phyloP scores from a whole-genome alignment of 164 flowering plant genomes.

The Annona cherimola region DNA sequence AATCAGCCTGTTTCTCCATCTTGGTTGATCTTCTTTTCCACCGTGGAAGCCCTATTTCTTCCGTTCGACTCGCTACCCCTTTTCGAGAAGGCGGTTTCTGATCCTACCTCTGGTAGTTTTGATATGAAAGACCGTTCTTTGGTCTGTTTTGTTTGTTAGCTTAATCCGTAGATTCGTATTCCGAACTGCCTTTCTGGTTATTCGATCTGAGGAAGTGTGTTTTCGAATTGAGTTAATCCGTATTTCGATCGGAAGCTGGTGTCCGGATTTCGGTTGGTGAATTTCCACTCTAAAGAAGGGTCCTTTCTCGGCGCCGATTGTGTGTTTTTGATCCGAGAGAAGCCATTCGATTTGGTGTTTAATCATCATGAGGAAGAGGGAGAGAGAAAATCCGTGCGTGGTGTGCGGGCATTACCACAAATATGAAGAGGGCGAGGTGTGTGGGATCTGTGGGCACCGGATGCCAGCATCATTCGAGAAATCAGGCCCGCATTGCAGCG shows the following conservation, averaged over 20 bases:
- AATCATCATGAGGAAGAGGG: slow-evolving; percentile 78
- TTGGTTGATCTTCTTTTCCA: slow-evolving; percentile 1
- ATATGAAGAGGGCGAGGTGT: slow-evolving; percentile 88
- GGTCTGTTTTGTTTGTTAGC: not conserved
- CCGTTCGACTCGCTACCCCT: no score
- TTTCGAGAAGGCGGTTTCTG: not conserved
- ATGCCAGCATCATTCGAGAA: slow-evolving; percentile 39
- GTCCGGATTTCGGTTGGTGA: not conserved
- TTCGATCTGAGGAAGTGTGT: not conserved
- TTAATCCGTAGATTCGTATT: not conserved
- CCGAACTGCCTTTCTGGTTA: slow-evolving; percentile 2
- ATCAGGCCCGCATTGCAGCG: slow-evolving; percentile 44
- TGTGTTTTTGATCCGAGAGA: not conserved
- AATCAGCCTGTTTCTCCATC: not conserved
- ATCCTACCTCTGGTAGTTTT: not conserved
- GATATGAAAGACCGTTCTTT: not conserved
- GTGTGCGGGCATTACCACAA: slow-evolving; percentile 98
- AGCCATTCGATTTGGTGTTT: not conserved
- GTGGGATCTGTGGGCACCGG: slow-evolving; percentile 90
- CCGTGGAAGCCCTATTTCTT: not conserved
- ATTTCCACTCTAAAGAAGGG: not conserved
- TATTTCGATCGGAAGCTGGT: not conserved
- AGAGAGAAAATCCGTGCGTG: slow-evolving; percentile 92
- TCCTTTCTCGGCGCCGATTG: not conserved
- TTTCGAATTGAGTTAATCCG: not conserved